Percentiles rank a stretch among this genome's conserved stretches.
These are phyloP conservation scores for Salix viminalis DNA, from an alignment of 345 rosid genomes.

Conservation along the genomic window DNA sequence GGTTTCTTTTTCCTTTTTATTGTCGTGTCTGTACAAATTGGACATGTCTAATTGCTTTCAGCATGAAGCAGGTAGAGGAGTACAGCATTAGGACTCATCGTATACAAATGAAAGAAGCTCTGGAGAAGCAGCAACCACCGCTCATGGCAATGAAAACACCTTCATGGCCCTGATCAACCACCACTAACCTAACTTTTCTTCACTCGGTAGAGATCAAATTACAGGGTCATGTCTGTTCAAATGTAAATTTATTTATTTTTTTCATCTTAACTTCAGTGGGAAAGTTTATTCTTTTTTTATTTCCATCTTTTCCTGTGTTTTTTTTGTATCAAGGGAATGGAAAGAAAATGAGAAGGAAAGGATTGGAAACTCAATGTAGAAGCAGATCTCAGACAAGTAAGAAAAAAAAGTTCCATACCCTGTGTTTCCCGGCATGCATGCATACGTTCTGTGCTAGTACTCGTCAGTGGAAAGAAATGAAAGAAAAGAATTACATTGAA, in stretches of 20 bases:
- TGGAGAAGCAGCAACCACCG: conserved; percentile 32
- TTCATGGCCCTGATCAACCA: conserved; percentile 29
- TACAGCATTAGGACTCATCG: conserved; percentile 44
- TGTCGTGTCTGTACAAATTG: background rate
- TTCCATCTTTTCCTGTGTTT: conserved; percentile 10
- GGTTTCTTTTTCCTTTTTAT: background rate
- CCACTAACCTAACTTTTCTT: conserved; percentile 28
- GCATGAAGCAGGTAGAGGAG: conserved; percentile 22
- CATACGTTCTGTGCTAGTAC: no score
- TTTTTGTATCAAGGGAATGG: conserved; percentile 21
- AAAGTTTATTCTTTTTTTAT: conserved; percentile 14
- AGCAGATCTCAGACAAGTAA: background rate
- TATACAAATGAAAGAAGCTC: conserved; percentile 52
- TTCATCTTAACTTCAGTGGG: conserved; percentile 6
- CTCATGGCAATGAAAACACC: conserved; percentile 22
- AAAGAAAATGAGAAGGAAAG: conserved; percentile 23
- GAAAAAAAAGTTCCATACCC: background rate
- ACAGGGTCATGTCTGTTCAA: conserved; percentile 13
- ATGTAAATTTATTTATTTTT: conserved; percentile 32
- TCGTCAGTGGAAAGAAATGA: no score
- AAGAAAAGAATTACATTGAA: no score
- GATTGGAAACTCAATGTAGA: conserved; percentile 19
- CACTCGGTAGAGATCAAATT: conserved; percentile 14
- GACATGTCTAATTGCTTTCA: conserved; percentile 9
- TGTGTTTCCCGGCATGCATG: background rate